These are phyloP conservation scores for Acacia pycnantha DNA, from an alignment of 331 rosid genomes.

Conservation along the genomic window DNA sequence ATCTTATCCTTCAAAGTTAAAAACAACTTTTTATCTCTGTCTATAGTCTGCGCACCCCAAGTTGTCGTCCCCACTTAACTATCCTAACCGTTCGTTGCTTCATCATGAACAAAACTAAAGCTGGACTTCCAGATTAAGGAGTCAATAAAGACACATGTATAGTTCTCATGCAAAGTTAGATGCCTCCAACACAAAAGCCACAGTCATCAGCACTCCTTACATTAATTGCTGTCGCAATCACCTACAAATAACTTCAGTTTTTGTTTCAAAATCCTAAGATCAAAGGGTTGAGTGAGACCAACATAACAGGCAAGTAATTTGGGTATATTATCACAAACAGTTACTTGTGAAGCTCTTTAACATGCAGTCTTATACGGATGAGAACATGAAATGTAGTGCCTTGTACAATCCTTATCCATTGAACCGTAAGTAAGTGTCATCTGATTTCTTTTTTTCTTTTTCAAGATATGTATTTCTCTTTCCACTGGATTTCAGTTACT, in stretches of 20 bases:
- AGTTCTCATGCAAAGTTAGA: not conserved
- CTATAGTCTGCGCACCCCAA: conserved; percentile 31
- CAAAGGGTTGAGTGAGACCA: conserved; percentile 4
- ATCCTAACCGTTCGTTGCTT: conserved; percentile 41
- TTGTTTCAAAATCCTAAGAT: not conserved
- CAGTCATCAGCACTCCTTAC: not conserved
- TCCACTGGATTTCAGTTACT: conserved; percentile 1
- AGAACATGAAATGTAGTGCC: not conserved
- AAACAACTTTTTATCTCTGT: conserved; percentile 15
- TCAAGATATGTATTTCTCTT: conserved; percentile 28
- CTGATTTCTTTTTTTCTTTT: conserved; percentile 17
- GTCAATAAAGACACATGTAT: not conserved
- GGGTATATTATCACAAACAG: not conserved
- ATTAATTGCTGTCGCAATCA: not conserved
- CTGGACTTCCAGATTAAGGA: not conserved
- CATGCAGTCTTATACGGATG: not conserved
- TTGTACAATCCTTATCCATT: conserved; percentile 38
- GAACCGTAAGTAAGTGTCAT: not conserved
- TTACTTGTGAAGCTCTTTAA: not conserved
- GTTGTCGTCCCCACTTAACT: conserved; percentile 27
- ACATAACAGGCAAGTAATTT: not conserved
- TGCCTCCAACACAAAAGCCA: not conserved
- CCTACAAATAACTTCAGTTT: not conserved
- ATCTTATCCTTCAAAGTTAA: conserved; percentile 47
- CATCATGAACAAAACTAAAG: conserved; percentile 34